Conservation (phyloP, 2,329 filamentous ascomycete genomes). For the Colletotrichum sp. region DNA sequence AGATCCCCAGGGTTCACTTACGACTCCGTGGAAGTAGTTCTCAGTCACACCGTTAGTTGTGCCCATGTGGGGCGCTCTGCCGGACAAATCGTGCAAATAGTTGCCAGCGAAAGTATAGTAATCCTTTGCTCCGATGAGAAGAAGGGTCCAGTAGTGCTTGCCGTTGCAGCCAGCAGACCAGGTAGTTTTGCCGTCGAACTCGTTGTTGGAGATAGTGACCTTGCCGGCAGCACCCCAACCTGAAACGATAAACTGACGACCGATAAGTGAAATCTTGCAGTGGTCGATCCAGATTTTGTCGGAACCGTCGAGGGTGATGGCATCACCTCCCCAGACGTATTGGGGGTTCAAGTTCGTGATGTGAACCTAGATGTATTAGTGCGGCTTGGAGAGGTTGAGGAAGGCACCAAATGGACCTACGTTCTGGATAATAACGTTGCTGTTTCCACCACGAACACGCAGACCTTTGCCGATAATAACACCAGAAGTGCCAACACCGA, state of each 20-base stretch:
- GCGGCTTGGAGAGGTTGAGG: background rate
- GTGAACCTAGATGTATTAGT: background rate
- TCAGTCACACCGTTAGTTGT: conserved; percentile 9
- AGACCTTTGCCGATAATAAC: conserved; percentile 44
- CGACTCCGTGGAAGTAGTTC: conserved; percentile 27
- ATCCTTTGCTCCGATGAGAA: conserved; percentile 33
- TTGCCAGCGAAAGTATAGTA: conserved; percentile 5
- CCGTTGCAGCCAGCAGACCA: conserved; percentile 33
- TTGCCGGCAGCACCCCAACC: conserved; percentile 35
- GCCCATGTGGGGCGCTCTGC: conserved; percentile 23
- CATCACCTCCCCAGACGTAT: conserved; percentile 32
- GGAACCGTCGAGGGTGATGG: conserved; percentile 42
- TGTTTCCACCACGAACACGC: conserved; percentile 42
- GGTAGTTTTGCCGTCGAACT: conserved; percentile 39
- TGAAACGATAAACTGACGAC: conserved; percentile 43
- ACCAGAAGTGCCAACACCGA: conserved; percentile 28
- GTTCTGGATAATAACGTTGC: conserved; percentile 58
- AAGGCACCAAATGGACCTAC: conserved; percentile 24
- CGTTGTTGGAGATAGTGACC: conserved; percentile 42
- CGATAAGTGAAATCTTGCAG: conserved; percentile 44
- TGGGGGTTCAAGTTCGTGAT: conserved; percentile 40
- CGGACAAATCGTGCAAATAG: too few species aligned
- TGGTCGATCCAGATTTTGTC: conserved; percentile 35
- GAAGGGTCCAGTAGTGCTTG: conserved; percentile 36
- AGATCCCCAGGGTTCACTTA: background rate